Percentiles rank a stretch among this genome's conserved stretches.
phyloP scores from a whole-genome alignment of 2,329 filamentous ascomycete genomes.

The Akanthomyces dipterigenus region DNA sequence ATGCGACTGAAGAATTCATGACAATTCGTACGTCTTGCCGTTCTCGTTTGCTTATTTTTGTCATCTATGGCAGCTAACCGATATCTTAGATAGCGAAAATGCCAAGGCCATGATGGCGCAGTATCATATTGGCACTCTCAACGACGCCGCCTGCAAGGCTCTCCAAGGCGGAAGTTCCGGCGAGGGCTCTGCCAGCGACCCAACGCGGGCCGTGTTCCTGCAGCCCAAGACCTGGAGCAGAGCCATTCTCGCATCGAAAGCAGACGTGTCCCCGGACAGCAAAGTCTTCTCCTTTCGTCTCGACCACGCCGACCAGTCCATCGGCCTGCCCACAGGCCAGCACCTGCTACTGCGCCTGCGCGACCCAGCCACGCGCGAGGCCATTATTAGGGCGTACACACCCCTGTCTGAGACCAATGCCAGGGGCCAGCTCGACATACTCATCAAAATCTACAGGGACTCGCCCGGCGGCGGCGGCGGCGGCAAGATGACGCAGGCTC shows the following conservation, averaged over 20 bases:
- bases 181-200: slow-evolving; percentile 27
- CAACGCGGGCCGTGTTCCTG: slow-evolving; percentile 58
- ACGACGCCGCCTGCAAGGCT: slow-evolving; percentile 46
- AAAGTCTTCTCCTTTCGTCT: slow-evolving; percentile 76
- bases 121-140: slow-evolving; percentile 78
- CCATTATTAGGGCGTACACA: slow-evolving; percentile 81
- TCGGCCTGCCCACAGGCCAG: slow-evolving; percentile 78
- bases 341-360: slow-evolving; percentile 79
- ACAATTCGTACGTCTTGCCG: slow-evolving; percentile 71
- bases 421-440: slow-evolving; percentile 61
- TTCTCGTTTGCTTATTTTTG: neutral
- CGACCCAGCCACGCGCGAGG: slow-evolving; percentile 62
- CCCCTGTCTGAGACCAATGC: slow-evolving; percentile 62
- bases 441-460: slow-evolving; percentile 77
- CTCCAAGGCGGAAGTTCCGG: slow-evolving; percentile 38
- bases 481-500: slow-evolving; percentile 74
- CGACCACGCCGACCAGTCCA: slow-evolving; percentile 59
- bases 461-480: slow-evolving; percentile 44
- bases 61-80: slow-evolving; percentile 18
- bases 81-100: slow-evolving; percentile 68
- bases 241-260: slow-evolving; percentile 61
- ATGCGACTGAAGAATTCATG: slow-evolving; percentile 83
- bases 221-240: slow-evolving; percentile 67
- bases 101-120: slow-evolving; percentile 83
- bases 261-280: slow-evolving; percentile 67